These are phyloP conservation scores for Cercospora sp. DNA, from an alignment of 2,329 filamentous ascomycete genomes.

Conservation along the genomic window DNA sequence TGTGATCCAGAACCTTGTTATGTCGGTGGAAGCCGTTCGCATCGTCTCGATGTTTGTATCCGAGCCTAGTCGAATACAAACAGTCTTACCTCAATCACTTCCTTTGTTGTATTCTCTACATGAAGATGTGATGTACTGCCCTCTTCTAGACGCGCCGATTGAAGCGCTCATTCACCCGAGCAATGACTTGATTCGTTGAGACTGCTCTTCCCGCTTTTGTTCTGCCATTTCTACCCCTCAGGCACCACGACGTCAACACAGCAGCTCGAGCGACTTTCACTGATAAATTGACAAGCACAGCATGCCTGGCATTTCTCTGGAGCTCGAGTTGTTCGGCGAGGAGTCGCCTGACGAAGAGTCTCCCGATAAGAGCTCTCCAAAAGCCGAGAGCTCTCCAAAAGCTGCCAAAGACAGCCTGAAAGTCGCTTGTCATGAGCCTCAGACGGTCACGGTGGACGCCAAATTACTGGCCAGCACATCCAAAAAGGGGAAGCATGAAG, in stretches of 20 bases:
- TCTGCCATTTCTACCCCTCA: background rate
- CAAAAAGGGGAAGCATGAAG: background rate
- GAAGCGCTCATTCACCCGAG: background rate
- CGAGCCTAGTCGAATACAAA: background rate
- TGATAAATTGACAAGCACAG: background rate
- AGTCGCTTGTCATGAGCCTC: background rate
- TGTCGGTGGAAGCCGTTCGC: background rate
- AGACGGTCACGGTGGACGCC: background rate
- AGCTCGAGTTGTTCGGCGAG: slow-evolving; percentile 5
- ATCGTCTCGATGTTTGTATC: background rate
- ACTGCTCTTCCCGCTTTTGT: background rate
- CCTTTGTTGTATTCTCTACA: background rate
- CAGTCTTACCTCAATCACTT: background rate
- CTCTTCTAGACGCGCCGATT: background rate
- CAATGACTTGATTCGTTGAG: background rate
- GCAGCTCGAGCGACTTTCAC: background rate
- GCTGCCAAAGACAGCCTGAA: background rate
- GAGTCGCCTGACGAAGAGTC: background rate
- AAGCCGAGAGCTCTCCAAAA: background rate
- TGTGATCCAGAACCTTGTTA: background rate
- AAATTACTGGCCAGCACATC: background rate
- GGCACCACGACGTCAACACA: background rate
- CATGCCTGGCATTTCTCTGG: background rate
- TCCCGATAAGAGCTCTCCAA: background rate
- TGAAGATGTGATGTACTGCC: background rate